These are phyloP conservation scores for Phytophthora brassicae DNA, from an alignment of 352 stramenopile species.

Conservation along the genomic window DNA sequence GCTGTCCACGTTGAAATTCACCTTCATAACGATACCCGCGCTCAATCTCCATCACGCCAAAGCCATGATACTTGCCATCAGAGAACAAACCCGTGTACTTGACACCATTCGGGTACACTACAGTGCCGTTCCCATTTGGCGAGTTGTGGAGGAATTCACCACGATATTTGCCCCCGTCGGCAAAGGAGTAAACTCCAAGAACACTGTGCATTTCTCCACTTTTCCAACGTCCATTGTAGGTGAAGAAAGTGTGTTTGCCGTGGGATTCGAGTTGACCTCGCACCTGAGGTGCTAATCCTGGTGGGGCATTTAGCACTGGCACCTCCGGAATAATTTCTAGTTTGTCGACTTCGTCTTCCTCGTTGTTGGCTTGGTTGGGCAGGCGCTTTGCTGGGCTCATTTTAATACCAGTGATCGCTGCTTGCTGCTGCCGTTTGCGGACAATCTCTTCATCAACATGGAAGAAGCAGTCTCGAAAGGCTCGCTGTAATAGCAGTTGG, in stretches of 20 bases:
- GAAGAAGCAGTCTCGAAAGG: conserved; percentile 76
- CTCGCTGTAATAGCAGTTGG: conserved; percentile 56
- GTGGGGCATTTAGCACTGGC: conserved; percentile 33
- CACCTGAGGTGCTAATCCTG: conserved; percentile 61
- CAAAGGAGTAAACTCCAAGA: conserved; percentile 70
- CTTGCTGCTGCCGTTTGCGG: conserved; percentile 15
- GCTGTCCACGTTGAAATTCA: conserved; percentile 47
- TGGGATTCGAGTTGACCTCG: conserved; percentile 63
- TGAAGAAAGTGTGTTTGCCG: conserved; percentile 66
- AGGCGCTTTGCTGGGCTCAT: conserved; percentile 22
- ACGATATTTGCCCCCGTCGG: conserved; percentile 68
- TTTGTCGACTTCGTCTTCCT: conserved; percentile 47
- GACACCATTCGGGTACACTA: conserved; percentile 69
- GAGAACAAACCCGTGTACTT: conserved; percentile 67
- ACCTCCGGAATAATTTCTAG: conserved; percentile 58
- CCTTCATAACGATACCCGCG: conserved; percentile 60
- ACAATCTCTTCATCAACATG: conserved; percentile 37
- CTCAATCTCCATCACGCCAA: conserved; percentile 59
- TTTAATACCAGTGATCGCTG: conserved; percentile 18
- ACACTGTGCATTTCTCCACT: conserved; percentile 63
- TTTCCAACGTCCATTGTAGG: conserved; percentile 72
- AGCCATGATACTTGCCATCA: conserved; percentile 62
- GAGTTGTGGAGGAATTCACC: conserved; percentile 50
- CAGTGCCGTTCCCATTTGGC: conserved; percentile 45
- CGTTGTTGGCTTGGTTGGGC: conserved; percentile 22